Percentiles rank a stretch among this genome's conserved stretches.
These are phyloP conservation scores for Coprinopsis strossmayeri DNA, from an alignment of 768 basidiomycete genomes.

Conservation along the genomic window DNA sequence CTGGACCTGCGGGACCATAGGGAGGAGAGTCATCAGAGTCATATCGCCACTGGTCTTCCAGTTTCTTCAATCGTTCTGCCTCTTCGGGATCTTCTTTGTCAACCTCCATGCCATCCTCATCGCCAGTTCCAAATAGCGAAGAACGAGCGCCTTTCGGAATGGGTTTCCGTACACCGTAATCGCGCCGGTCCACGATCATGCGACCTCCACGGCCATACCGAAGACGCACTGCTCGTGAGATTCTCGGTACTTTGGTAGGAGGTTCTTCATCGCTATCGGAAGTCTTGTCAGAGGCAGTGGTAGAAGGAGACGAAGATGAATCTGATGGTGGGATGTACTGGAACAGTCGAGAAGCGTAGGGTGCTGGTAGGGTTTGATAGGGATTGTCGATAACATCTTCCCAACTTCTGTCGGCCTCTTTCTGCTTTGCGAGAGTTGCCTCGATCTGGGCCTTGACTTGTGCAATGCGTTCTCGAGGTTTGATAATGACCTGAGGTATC, in stretches of 20 bases:
- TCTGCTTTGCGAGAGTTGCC: constrained; percentile 51
- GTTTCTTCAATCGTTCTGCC: constrained; percentile 22
- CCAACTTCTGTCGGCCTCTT: constrained; percentile 75
- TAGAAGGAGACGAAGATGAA: constrained; percentile 22
- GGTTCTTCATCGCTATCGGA: constrained; percentile 22
- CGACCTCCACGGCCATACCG: constrained; percentile 84
- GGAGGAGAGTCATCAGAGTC: constrained; percentile 59
- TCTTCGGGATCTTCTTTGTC: constrained; percentile 34
- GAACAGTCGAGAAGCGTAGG: constrained; percentile 62
- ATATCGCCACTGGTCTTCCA: constrained; percentile 61
- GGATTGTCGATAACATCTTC: constrained; percentile 81
- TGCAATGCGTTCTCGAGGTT: constrained; percentile 60
- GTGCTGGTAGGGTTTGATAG: constrained; percentile 56
- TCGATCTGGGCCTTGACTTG: constrained; percentile 59
- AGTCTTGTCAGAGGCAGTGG: constrained; percentile 19
- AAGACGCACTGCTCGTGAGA: constrained; percentile 50
- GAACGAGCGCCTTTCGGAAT: constrained; percentile 19
- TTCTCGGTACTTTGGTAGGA: constrained; percentile 10
- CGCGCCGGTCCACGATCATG: constrained; percentile 65
- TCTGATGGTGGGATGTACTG: constrained; percentile 45
- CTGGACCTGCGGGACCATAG: constrained; percentile 49
- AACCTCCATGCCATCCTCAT: constrained; percentile 25
- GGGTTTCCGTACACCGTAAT: constrained; percentile 21
- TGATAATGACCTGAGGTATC: constrained; percentile 44
- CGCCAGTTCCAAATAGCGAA: constrained; percentile 19